A percentile compares a stretch with the other conserved stretches of the same genome.
Evolutionary conservation across 2,329 filamentous ascomycete genomes (phyloP).

Genomic region (Alternaria brassicae): DNA sequence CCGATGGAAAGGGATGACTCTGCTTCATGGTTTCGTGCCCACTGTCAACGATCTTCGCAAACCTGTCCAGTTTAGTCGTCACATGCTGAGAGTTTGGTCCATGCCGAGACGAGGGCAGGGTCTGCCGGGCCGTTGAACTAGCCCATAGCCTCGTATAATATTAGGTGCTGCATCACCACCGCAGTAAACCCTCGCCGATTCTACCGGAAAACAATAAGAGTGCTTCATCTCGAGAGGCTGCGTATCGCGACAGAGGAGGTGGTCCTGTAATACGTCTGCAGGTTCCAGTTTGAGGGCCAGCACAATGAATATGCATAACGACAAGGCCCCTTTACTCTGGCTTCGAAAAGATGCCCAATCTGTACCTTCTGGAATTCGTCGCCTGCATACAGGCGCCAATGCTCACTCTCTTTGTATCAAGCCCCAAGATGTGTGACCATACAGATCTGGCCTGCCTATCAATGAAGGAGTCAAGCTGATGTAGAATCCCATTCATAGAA

Average conservation of each 20-base stretch:
- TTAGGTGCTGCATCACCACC: conserved; percentile 7
- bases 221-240: conserved; percentile 23
- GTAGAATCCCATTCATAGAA: not conserved
- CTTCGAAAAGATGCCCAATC: conserved; percentile 19
- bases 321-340: conserved; percentile 38
- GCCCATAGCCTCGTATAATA: conserved; percentile 18
- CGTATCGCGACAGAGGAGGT: conserved; percentile 16
- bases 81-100: conserved; percentile 17
- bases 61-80: conserved; percentile 10
- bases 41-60: conserved; percentile 22
- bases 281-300: conserved; percentile 24
- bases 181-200: conserved; percentile 27
- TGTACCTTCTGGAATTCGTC: conserved; percentile 22
- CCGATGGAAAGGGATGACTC: conserved; percentile 17
- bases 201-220: conserved; percentile 29
- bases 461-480: conserved; percentile 11
- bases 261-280: conserved; percentile 20
- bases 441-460: not conserved
- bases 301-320: conserved; percentile 33
- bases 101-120: conserved; percentile 8
- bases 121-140: conserved; percentile 36
- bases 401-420: conserved; percentile 18
- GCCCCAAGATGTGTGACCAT: conserved; percentile 16
- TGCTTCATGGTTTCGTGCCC: conserved; percentile 16
- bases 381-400: conserved; percentile 30